These are phyloP conservation scores for Dictyostelium firmibasis DNA, from an alignment of 78 protist genomes.

Conservation along the genomic window DNA sequence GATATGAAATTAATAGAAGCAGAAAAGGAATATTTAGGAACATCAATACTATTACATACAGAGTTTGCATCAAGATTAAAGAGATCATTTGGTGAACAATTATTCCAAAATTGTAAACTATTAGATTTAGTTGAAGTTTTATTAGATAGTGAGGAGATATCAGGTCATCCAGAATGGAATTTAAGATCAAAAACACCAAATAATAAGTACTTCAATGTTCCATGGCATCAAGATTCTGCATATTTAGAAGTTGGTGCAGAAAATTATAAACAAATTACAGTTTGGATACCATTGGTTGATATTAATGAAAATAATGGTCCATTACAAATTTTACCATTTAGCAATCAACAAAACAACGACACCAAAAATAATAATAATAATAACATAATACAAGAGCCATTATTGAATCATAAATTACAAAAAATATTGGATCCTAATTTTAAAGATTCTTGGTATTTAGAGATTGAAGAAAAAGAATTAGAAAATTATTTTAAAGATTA, in stretches of 20 bases:
- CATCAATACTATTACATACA: constrained; percentile 54
- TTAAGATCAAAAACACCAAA: constrained; percentile 56
- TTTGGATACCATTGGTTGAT: constrained; percentile 50
- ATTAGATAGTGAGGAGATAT: not conserved
- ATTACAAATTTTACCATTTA: not conserved
- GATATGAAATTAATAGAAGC: not conserved
- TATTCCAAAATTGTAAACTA: not conserved
- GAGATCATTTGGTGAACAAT: constrained; percentile 16
- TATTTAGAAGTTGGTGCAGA: constrained; percentile 38
- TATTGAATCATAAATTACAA: constrained; percentile 24
- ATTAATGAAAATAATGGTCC: constrained; percentile 25
- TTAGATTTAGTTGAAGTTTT: not conserved
- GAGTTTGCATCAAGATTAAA: constrained; percentile 26
- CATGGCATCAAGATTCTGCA: constrained; percentile 67
- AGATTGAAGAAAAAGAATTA: not conserved
- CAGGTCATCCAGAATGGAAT: constrained; percentile 80
- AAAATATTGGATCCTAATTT: not conserved
- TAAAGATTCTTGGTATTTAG: constrained; percentile 63
- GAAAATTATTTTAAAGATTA: not conserved
- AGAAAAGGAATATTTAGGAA: constrained; percentile 32
- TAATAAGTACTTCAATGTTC: constrained; percentile 32
- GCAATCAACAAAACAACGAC: too few species aligned
- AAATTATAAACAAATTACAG: constrained; percentile 21
- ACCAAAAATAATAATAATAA: not conserved
- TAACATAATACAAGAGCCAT: not conserved